Evolutionary conservation across 768 basidiomycete species (phyloP).

Genomic region (Xerocomus potaroensis): DNA sequence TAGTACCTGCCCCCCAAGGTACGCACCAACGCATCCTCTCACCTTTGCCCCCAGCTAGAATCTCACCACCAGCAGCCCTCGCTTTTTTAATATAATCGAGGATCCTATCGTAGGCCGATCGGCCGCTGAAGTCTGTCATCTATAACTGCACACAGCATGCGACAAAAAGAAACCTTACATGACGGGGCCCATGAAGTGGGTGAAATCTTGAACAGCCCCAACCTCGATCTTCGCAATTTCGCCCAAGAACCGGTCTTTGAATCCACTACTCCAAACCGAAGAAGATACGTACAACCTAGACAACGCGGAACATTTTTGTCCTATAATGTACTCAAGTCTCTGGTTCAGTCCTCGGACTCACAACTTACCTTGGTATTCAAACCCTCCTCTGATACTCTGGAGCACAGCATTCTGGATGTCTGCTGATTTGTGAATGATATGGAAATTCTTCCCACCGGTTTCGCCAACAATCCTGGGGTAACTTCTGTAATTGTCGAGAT

Average conservation of each 20-base stretch:
- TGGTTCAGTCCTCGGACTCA: not conserved
- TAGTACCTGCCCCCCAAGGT: not conserved
- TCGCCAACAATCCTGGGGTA: slow-evolving; percentile 98
- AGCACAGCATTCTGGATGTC: slow-evolving; percentile 87
- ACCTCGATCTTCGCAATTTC: slow-evolving; percentile 85
- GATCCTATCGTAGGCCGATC: slow-evolving; percentile 87
- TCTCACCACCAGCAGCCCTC: slow-evolving; percentile 82
- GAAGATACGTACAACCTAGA: slow-evolving; percentile 89
- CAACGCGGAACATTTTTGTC: slow-evolving; percentile 96
- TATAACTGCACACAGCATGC: not conserved
- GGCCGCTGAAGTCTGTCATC: slow-evolving; percentile 46
- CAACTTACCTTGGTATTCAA: slow-evolving; percentile 85
- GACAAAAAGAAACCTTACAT: slow-evolving; percentile 50
- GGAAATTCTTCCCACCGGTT: slow-evolving; percentile 99
- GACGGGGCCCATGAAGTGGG: slow-evolving; percentile 93
- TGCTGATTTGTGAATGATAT: slow-evolving; percentile 83
- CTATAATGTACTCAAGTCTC: slow-evolving; percentile 31
- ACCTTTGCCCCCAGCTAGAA: slow-evolving; percentile 84
- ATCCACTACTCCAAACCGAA: slow-evolving; percentile 80
- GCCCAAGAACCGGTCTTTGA: slow-evolving; percentile 71
- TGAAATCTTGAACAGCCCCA: slow-evolving; percentile 70
- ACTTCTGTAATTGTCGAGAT: slow-evolving; percentile 80
- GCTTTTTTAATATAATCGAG: slow-evolving; percentile 80
- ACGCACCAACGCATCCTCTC: slow-evolving; percentile 16
- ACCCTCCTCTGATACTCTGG: slow-evolving; percentile 83